These are phyloP conservation scores for Setaria italica DNA, from an alignment of 202 grass and related monocot species.

Conservation along the genomic window DNA sequence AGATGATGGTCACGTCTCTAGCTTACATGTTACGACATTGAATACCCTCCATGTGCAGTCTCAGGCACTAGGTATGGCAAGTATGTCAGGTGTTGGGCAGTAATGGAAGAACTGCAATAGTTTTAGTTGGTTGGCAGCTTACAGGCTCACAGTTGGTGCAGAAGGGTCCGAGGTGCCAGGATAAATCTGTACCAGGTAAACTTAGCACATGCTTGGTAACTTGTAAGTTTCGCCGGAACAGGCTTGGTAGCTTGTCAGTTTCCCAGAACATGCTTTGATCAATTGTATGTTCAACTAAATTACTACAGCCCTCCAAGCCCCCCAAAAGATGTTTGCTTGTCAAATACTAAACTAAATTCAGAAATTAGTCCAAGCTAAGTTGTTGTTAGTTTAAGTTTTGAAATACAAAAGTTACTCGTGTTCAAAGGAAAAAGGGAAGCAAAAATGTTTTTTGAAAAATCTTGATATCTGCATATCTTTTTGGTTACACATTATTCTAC, in stretches of 20 bases:
- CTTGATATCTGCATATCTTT: neutral
- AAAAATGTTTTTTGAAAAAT: neutral
- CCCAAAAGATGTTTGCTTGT: slow-evolving; percentile 6
- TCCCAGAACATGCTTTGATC: neutral
- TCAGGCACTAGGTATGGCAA: slow-evolving; percentile 38
- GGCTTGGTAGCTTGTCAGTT: neutral
- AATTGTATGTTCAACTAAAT: slow-evolving; percentile 7
- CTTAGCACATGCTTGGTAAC: slow-evolving; percentile 17
- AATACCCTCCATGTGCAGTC: slow-evolving; percentile 54
- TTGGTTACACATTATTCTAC: neutral
- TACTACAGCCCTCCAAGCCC: neutral
- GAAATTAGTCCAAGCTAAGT: slow-evolving; percentile 12
- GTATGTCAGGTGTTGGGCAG: slow-evolving; percentile 46
- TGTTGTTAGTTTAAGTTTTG: neutral
- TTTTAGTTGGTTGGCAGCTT: slow-evolving; percentile 47
- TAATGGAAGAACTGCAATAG: slow-evolving; percentile 42
- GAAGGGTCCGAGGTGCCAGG: slow-evolving; percentile 31
- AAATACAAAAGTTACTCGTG: slow-evolving; percentile 18
- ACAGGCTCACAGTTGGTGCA: slow-evolving; percentile 46
- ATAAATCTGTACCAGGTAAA: slow-evolving; percentile 41
- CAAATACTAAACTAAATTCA: slow-evolving; percentile 2
- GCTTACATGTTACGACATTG: slow-evolving; percentile 54
- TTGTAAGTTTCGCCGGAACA: slow-evolving; percentile 16
- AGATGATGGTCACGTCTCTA: slow-evolving; percentile 45
- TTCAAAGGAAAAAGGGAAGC: slow-evolving; percentile 13